Evolutionary conservation across 1,139 yeast species (phyloP).

Genomic region (Pichia cactophila): DNA sequence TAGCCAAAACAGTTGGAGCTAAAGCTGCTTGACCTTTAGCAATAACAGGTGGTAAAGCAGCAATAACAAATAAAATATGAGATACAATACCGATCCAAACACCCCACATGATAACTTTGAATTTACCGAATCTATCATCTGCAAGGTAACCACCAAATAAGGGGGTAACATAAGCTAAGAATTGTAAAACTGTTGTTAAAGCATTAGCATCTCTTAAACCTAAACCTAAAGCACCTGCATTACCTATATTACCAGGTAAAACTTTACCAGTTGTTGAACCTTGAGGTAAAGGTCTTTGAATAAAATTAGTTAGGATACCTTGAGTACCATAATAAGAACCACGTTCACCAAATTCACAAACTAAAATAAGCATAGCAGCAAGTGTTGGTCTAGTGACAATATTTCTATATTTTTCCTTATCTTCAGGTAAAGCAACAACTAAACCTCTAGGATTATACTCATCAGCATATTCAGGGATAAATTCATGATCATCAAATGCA

Average conservation of each 20-base stretch:
- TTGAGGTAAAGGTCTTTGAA: constrained; percentile 42
- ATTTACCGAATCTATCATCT: constrained; percentile 36
- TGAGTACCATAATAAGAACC: constrained; percentile 38
- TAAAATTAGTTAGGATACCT: constrained; percentile 34
- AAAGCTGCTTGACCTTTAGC: constrained; percentile 32
- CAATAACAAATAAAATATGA: constrained; percentile 35
- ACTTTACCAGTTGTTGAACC: constrained; percentile 34
- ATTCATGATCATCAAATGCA: constrained; percentile 12
- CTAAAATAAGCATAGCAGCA: constrained; percentile 31
- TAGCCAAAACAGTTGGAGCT: constrained; percentile 34
- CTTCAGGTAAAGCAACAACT: constrained; percentile 34
- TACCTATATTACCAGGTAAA: constrained; percentile 16
- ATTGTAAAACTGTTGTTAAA: constrained; percentile 33
- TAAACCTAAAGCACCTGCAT: constrained; percentile 33
- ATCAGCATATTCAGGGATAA: constrained; percentile 21
- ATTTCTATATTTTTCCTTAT: constrained; percentile 37
- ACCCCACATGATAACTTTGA: constrained; percentile 37
- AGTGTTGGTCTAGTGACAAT: constrained; percentile 33
- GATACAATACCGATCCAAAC: constrained; percentile 33
- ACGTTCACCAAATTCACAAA: constrained; percentile 40
- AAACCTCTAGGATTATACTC: constrained; percentile 26
- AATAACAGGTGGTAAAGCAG: constrained; percentile 36
- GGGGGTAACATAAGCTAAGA: constrained; percentile 39
- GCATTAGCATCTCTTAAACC: constrained; percentile 37
- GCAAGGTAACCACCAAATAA: constrained; percentile 39